These are phyloP conservation scores for Tilletia caries DNA, from an alignment of 1,284 basidiomycete genomes.

Conservation along the genomic window DNA sequence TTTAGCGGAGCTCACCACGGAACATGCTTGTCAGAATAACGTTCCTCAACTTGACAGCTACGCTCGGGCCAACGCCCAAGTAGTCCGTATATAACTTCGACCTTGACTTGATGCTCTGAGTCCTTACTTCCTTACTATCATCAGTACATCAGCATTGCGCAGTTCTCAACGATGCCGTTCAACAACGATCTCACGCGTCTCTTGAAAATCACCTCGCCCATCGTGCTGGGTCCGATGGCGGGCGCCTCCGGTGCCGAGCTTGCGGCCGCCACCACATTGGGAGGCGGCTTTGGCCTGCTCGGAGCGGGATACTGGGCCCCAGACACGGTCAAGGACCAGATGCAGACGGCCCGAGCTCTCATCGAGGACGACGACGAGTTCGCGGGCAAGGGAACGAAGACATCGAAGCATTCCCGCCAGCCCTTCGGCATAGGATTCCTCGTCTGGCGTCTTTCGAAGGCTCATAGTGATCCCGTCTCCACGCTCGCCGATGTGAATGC, in stretches of 20 bases:
- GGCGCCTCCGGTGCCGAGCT: constrained; percentile 42
- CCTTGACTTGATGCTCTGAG: no score
- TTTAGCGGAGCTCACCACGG: no score
- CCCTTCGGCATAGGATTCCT: constrained; percentile 46
- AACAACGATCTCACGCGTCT: constrained; percentile 13
- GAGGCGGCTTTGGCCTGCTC: constrained; percentile 49
- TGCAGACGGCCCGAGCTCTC: constrained; percentile 28
- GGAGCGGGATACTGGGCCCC: constrained; percentile 43
- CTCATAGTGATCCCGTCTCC: constrained; percentile 29
- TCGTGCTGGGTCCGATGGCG: constrained; percentile 47
- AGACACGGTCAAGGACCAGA: constrained; percentile 15
- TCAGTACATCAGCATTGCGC: no score
- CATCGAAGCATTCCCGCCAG: constrained; percentile 22
- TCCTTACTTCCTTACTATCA: no score
- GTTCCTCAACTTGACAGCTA: no score
- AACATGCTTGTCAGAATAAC: no score
- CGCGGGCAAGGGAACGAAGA: neutral
- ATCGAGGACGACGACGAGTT: neutral
- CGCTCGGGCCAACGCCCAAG: no score
- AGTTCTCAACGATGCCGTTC: neutral
- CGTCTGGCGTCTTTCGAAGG: constrained; percentile 37
- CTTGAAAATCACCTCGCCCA: constrained; percentile 30
- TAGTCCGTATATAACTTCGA: no score
- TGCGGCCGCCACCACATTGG: constrained; percentile 37
- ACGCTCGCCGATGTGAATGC: constrained; percentile 11